Conservation (phyloP, 139 green algal species). For the Tetratostichococcus sp. region DNA sequence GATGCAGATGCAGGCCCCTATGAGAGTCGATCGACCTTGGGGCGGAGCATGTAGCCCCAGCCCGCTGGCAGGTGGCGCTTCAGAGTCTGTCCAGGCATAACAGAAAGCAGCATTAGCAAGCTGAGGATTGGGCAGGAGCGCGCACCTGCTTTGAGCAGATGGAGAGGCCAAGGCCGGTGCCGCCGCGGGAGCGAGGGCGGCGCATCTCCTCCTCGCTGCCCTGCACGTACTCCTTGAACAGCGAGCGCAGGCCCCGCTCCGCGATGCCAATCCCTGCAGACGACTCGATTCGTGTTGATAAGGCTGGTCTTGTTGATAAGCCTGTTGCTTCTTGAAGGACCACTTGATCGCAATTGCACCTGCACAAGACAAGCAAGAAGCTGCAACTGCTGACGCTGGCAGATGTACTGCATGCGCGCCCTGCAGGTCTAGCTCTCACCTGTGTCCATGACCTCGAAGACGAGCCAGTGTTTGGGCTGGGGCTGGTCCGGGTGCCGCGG, state of each 20-base stretch:
- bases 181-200: slow-evolving; percentile 50
- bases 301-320: too few relatives aligned
- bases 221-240: slow-evolving; percentile 78
- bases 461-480: slow-evolving; percentile 31
- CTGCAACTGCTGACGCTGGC: too few relatives aligned
- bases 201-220: slow-evolving; percentile 70
- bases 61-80: too few relatives aligned
- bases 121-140: background rate
- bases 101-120: background rate
- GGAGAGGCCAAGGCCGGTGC: slow-evolving; percentile 60
- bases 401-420: too few relatives aligned
- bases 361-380: too few relatives aligned
- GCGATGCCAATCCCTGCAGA: slow-evolving; percentile 51
- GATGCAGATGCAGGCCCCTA: too few relatives aligned
- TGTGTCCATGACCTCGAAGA: slow-evolving; percentile 77
- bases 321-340: too few relatives aligned
- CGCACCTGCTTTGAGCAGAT: slow-evolving; percentile 73
- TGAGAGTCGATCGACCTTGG: too few relatives aligned
- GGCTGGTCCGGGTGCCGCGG: background rate
- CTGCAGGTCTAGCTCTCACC: background rate
- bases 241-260: slow-evolving; percentile 34
- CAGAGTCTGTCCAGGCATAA: too few relatives aligned
- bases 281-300: background rate
- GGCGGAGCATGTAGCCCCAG: too few relatives aligned
- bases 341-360: too few relatives aligned